Conservation (phyloP, 352 stramenopile species). For the Phytophthora foliorum region DNA sequence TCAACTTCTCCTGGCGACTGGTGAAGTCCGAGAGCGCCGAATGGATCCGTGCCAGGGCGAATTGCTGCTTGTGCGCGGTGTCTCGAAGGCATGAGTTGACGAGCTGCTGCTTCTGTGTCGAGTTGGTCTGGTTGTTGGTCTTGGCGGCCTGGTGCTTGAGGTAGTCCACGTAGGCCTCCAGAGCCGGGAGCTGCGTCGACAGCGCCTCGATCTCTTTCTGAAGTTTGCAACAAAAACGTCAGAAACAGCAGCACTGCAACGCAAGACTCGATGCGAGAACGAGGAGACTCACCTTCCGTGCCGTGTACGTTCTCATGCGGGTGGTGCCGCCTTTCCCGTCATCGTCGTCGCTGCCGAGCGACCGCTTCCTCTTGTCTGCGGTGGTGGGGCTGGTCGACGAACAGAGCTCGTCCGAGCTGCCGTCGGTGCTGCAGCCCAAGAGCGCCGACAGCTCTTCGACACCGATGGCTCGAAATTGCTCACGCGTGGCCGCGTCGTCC, state of each 20-base stretch:
- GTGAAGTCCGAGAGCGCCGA: slow-evolving; percentile 40
- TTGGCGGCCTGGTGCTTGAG: slow-evolving; percentile 45
- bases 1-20: slow-evolving; percentile 36
- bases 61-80: slow-evolving; percentile 29
- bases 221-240: slow-evolving; percentile 21
- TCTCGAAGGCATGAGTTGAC: slow-evolving; percentile 40
- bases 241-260: slow-evolving; percentile 4
- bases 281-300: slow-evolving; percentile 31
- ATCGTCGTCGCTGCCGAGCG: slow-evolving; percentile 19
- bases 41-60: slow-evolving; percentile 28
- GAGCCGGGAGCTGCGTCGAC: slow-evolving; percentile 28
- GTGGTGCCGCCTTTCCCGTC: slow-evolving; percentile 11
- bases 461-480: slow-evolving; percentile 12
- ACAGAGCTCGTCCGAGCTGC: slow-evolving; percentile 19
- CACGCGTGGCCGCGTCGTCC: slow-evolving; percentile 5
- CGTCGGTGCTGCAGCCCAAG: slow-evolving; percentile 12
- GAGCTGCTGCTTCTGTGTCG: slow-evolving; percentile 42
- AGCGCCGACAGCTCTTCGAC: slow-evolving; percentile 24
- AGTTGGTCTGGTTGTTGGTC: slow-evolving; percentile 36
- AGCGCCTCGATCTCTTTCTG: slow-evolving; percentile 46
- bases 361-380: slow-evolving; percentile 20
- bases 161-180: slow-evolving; percentile 46
- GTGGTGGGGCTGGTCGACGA: not conserved
- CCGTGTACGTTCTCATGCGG: slow-evolving; percentile 41
- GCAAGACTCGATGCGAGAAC: not conserved